Percentiles rank a stretch among this genome's conserved stretches.
Evolutionary conservation across 23 red algal species (phyloP).

Genomic region (Gracilariopsis chorda): DNA sequence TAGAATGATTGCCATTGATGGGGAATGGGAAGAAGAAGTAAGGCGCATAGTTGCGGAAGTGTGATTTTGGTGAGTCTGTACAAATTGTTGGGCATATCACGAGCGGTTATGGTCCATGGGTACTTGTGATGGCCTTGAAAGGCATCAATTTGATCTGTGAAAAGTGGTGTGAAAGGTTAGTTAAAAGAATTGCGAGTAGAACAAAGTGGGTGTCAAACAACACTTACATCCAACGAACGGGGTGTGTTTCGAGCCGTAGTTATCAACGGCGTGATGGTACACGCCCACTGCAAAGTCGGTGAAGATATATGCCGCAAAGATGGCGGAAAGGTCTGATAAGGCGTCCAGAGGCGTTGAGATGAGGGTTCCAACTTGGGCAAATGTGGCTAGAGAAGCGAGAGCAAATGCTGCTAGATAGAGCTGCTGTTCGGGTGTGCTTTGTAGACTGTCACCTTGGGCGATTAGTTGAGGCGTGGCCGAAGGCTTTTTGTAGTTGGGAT

Average conservation of each 20-base stretch:
- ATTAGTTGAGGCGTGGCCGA: slow-evolving; percentile 13
- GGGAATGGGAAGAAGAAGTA: background rate
- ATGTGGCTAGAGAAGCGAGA: background rate
- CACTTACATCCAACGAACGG: slow-evolving; percentile 83
- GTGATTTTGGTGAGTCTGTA: slow-evolving; percentile 53
- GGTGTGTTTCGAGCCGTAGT: slow-evolving; percentile 82
- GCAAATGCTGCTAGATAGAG: background rate
- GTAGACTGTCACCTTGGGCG: slow-evolving; percentile 22
- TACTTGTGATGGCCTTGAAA: slow-evolving; percentile 95
- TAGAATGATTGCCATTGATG: background rate
- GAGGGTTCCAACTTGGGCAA: background rate
- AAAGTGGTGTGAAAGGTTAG: background rate
- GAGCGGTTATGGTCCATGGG: slow-evolving; percentile 90
- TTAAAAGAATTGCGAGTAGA: background rate
- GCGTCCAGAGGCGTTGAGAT: background rate
- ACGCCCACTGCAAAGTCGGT: slow-evolving; percentile 83
- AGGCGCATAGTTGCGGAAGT: slow-evolving; percentile 34
- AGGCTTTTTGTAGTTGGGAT: background rate
- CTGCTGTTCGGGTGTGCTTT: slow-evolving; percentile 11
- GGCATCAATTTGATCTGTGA: slow-evolving; percentile 74
- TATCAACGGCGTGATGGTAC: slow-evolving; percentile 93
- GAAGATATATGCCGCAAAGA: slow-evolving; percentile 26
- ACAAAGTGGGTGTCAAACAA: background rate
- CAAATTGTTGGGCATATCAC: slow-evolving; percentile 85
- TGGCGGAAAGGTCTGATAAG: background rate